Evolutionary conservation across 2,329 filamentous ascomycete species (phyloP), one percentile per base, ranked within the genome.

Genomic region (Cryphonectria nitschkei): DNA sequence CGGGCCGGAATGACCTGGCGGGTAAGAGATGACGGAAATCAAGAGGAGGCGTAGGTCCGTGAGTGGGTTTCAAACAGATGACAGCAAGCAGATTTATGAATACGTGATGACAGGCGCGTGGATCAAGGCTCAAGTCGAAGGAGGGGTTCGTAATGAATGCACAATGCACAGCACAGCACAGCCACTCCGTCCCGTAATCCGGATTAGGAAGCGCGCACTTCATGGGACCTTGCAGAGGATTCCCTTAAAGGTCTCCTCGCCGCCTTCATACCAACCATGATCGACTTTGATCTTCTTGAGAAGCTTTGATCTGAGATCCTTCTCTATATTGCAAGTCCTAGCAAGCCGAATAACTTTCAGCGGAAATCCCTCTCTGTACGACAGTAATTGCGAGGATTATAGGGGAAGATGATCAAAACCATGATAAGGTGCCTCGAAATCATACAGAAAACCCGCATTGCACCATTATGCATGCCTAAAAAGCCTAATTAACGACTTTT

Each of bases 161-260:
- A 22, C 29, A 2, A 16, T 64, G 11, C 37, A 39, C 37, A 11
- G n/a, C 43, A n/a, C 41, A 26, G 61, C 61, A 64, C 61, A 64
- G 61, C 61, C 61, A 64, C 61, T 64, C 41, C 58, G 46, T n/a
- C 46, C n/a, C 46, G 46, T 50, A 50, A 22, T 3, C 46, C 22
- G 7, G 22, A 50, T n/a, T 50, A 50, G 22, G 46, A 50, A n/a
- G 46, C 22, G 46, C 46, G 22, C 16, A 34, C 58, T 34, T 61
- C 58, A 19, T 61, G 13, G 13, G 52, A 2, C 19, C 46, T 8
- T n/a, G 16, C 43, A 46, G 43, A 46, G 22, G 43, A 22, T 5
- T 46, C 34, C 58, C 19, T 39, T 14, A 61, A 22, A 58, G 54
- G 26, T 34, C 14, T 19, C 5, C 29, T 32, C 14, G 5, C 26